Conservation (phyloP, 2,329 filamentous ascomycete genomes). For the Chrysoporthe austroafricana region DNA sequence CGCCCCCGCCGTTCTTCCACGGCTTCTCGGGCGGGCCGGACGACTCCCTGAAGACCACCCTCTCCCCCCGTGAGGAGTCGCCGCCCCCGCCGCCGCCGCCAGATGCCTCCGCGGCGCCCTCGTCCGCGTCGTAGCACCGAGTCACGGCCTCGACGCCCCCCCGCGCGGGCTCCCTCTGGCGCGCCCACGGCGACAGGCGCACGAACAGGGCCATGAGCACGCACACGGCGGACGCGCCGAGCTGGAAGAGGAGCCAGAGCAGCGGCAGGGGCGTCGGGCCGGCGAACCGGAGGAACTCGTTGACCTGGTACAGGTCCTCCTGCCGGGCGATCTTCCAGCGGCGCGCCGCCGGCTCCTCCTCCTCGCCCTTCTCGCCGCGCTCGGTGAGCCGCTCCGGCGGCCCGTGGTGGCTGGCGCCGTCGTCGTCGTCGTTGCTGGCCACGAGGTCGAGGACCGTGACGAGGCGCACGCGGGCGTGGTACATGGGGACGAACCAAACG, state of each 20-base stretch:
- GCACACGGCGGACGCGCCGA: constrained; percentile 67
- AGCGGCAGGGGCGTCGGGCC: constrained; percentile 43
- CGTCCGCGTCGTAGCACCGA: constrained; percentile 11
- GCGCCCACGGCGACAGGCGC: constrained; percentile 24
- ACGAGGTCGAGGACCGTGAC: constrained; percentile 69
- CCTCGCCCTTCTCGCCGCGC: background rate
- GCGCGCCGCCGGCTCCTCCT: constrained; percentile 11
- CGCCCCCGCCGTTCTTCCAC: constrained; percentile 18
- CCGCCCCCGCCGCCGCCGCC: background rate
- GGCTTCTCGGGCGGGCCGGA: constrained; percentile 17
- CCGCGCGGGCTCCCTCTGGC: constrained; percentile 17
- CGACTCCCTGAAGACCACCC: background rate
- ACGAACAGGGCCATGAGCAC: constrained; percentile 44
- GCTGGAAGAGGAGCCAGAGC: constrained; percentile 63
- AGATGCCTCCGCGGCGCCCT: background rate
- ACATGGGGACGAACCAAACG: constrained; percentile 77
- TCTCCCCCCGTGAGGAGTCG: background rate
- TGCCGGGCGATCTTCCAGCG: constrained; percentile 59
- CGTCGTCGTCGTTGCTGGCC: constrained; percentile 28
- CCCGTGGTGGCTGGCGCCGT: background rate
- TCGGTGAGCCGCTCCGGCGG: too few species aligned
- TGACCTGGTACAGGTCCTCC: constrained; percentile 80
- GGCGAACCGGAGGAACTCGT: constrained; percentile 76
- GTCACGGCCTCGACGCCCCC: constrained; percentile 22
- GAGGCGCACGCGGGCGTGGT: constrained; percentile 68